phyloP scores from a whole-genome alignment of 176 grass and related monocot genomes.

The Oryza rufipogon region DNA sequence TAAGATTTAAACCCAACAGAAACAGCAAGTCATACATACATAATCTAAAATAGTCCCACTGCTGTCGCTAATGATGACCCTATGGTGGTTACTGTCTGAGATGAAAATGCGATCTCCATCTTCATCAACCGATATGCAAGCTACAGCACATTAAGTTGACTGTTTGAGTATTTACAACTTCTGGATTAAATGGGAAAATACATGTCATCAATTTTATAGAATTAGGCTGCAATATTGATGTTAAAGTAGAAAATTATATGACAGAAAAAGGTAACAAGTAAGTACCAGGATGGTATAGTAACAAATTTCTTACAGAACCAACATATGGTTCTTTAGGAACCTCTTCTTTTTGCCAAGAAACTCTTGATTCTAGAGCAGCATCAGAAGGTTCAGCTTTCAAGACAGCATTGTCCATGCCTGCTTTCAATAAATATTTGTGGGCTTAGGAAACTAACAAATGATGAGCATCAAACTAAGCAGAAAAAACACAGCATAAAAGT shows the following conservation, averaged over 20 bases:
- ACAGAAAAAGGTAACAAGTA: conserved; percentile 17
- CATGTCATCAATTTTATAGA: conserved; percentile 18
- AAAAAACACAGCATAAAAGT: conserved; percentile 13
- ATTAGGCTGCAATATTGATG: conserved; percentile 29
- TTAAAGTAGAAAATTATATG: conserved; percentile 24
- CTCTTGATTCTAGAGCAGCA: conserved; percentile 33
- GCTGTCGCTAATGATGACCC: conserved; percentile 74
- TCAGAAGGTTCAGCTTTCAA: conserved; percentile 38
- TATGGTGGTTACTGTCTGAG: conserved; percentile 86
- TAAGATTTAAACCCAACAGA: conserved; percentile 35
- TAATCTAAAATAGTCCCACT: conserved; percentile 75
- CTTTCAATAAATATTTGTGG: conserved; percentile 39
- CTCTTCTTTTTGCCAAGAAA: conserved; percentile 59
- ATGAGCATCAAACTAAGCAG: background rate
- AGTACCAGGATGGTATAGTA: conserved; percentile 72
- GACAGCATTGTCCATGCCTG: conserved; percentile 43
- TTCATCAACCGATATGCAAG: conserved; percentile 80
- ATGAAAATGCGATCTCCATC: conserved; percentile 80
- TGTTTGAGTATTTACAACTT: conserved; percentile 17
- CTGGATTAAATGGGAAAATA: conserved; percentile 26
- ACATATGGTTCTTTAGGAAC: conserved; percentile 56
- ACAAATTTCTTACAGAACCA: conserved; percentile 67
- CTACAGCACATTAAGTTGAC: conserved; percentile 49
- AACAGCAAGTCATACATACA: conserved; percentile 55
- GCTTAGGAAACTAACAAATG: background rate